Evolutionary conservation across 768 basidiomycete genomes (phyloP).

Genomic region (Fibroporia radiculosa): DNA sequence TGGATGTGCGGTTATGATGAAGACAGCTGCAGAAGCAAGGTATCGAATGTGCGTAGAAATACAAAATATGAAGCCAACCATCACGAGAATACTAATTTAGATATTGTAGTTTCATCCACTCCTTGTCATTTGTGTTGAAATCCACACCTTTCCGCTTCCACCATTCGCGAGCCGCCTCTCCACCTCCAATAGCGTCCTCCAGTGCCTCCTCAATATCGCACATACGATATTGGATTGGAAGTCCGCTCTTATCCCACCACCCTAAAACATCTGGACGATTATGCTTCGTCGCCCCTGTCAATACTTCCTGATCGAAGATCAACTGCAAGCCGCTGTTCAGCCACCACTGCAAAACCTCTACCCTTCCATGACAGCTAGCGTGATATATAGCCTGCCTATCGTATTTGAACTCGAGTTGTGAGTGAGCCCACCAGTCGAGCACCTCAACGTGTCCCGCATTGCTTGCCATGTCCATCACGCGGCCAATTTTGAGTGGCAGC

Average conservation of each 20-base stretch:
- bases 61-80: neutral
- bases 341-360: conserved; percentile 83
- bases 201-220: conserved; percentile 90
- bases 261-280: conserved; percentile 76
- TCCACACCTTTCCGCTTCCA: conserved; percentile 79
- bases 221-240: conserved; percentile 80
- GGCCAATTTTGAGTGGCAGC: conserved; percentile 71
- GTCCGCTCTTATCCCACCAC: conserved; percentile 81
- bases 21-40: no score
- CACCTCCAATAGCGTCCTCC: conserved; percentile 81
- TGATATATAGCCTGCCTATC: conserved; percentile 71
- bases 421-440: conserved; percentile 81
- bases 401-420: conserved; percentile 71
- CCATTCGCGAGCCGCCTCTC: conserved; percentile 68
- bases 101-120: conserved; percentile 81
- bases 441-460: conserved; percentile 68
- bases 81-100: conserved; percentile 35
- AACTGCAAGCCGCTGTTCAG: conserved; percentile 67
- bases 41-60: neutral
- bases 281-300: conserved; percentile 74
- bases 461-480: conserved; percentile 81
- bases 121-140: conserved; percentile 76
- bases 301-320: conserved; percentile 72
- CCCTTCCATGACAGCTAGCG: conserved; percentile 73
- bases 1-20: no score